Evolutionary conservation across 2,329 filamentous ascomycete genomes (phyloP).

Genomic region (Clarireedia homoeocarpa): DNA sequence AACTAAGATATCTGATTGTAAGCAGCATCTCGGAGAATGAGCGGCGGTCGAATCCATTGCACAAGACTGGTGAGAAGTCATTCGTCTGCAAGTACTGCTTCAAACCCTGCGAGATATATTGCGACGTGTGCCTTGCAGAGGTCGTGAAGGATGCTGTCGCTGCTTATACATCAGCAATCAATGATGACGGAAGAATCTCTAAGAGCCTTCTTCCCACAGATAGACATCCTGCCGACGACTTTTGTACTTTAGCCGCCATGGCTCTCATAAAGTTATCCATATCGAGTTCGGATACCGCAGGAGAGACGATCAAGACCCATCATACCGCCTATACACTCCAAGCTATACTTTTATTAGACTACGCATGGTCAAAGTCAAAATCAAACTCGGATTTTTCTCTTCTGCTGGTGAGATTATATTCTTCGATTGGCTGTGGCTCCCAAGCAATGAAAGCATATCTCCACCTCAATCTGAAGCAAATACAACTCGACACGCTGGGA

Average conservation of each 20-base stretch:
- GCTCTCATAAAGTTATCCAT: conserved; percentile 26
- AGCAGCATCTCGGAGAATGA: conserved; percentile 23
- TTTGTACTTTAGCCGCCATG: conserved; percentile 26
- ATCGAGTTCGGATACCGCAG: background rate
- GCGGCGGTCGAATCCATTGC: conserved; percentile 9
- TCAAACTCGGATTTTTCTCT: conserved; percentile 34
- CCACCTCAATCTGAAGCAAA: conserved; percentile 32
- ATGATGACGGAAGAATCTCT: conserved; percentile 19
- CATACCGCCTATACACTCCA: conserved; percentile 22
- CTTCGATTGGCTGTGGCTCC: conserved; percentile 31
- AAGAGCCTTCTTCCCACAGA: conserved; percentile 27
- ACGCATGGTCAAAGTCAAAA: conserved; percentile 28
- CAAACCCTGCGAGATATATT: conserved; percentile 15
- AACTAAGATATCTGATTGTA: conserved; percentile 23
- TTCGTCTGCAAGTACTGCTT: conserved; percentile 18
- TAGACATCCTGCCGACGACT: conserved; percentile 30
- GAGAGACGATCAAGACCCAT: conserved; percentile 11
- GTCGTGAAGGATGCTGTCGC: conserved; percentile 15
- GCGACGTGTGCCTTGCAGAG: conserved; percentile 17
- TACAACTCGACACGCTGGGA: conserved; percentile 34
- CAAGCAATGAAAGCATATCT: conserved; percentile 32
- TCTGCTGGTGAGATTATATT: conserved; percentile 32
- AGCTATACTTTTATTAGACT: conserved; percentile 28
- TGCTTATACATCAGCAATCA: conserved; percentile 20
- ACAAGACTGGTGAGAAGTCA: conserved; percentile 1